phyloP scores from a whole-genome alignment of 345 rosid genomes.

The Brassica carinata region DNA sequence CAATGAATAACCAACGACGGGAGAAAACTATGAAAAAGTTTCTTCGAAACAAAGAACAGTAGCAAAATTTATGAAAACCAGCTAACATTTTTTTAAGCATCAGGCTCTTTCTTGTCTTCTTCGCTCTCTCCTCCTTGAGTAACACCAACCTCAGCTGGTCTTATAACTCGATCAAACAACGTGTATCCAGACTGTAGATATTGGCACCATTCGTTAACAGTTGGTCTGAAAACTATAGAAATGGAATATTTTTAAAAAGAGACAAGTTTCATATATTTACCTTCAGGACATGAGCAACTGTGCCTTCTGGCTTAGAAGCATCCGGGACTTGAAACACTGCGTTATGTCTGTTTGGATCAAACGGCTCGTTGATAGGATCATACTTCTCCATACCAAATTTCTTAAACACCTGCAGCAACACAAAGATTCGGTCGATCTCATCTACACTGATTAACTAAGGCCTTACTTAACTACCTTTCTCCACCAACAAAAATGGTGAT shows the following conservation, averaged over 20 bases:
- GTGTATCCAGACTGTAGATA: slow-evolving; percentile 72
- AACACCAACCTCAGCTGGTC: slow-evolving; percentile 97
- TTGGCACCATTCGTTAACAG: background rate
- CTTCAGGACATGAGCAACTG: slow-evolving; percentile 83
- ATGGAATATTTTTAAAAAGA: too few species aligned
- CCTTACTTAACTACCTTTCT: too few species aligned
- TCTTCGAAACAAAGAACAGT: slow-evolving; percentile 12
- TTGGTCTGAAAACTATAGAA: too few species aligned
- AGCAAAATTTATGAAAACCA: slow-evolving; percentile 28
- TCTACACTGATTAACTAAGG: too few species aligned
- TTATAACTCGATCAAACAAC: slow-evolving; percentile 74
- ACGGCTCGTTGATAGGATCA: slow-evolving; percentile 77
- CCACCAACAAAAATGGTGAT: too few species aligned
- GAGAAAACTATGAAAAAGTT: slow-evolving; percentile 17
- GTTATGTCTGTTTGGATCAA: slow-evolving; percentile 89
- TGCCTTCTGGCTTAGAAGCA: slow-evolving; percentile 82
- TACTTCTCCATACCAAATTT: slow-evolving; percentile 74
- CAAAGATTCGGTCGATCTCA: background rate
- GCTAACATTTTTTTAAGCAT: slow-evolving; percentile 34
- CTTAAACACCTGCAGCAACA: slow-evolving; percentile 60
- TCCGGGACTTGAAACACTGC: slow-evolving; percentile 82
- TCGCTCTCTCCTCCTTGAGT: slow-evolving; percentile 48
- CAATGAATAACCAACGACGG: slow-evolving; percentile 23
- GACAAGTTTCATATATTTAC: slow-evolving; percentile 36
- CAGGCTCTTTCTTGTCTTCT: slow-evolving; percentile 39